Evolutionary conservation across 805 yeast genomes (phyloP), one percentile per base, ranked within the genome.

Genomic region (Hanseniaspora clermontiae): DNA sequence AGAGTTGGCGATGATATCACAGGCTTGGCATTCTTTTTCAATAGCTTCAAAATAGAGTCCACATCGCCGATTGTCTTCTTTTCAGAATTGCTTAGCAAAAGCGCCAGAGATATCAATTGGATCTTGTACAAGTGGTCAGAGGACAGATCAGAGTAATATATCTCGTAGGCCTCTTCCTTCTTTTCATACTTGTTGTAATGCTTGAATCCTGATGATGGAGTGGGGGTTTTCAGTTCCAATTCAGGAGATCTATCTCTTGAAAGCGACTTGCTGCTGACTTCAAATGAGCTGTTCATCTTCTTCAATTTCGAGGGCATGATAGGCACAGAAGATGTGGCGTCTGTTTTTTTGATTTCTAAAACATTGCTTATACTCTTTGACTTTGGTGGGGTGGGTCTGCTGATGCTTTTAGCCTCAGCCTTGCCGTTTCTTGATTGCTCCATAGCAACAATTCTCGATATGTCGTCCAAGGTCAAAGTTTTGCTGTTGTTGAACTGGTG

Each of bases 361-460:
- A 46, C 24, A 34, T 34, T 36, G 27, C 39, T 20, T 9, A 34
- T 39, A 46, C 39, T 46, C n/a, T 46, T 46, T 11, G 49, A 46
- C 2, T 29, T 12, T 10, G 24, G 31, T 19, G 36, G 17, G 5
- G 17, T 10, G 12, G 32, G 27, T 40, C 43, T 43, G 24, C 70
- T 84, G 89, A 0, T 96, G 95, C 68, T 88, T 89, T 1, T 96
- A 8, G 9, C 9, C 15, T 50, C 47, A 27, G 20, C 96, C 58
- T 95, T 77, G 64, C 86, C 84, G 59, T 87, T 96, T 60, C 96
- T 75, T 0, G 97, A 96, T 68, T 91, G 96, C 64, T 93, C 97
- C 10, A 95, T 91, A 1, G 97, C 95, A 8, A 93, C 97, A 65
- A 93, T 91, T 61, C 97, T 77, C 8, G 97, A 96, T 63, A 93